These are phyloP conservation scores for Dipodascopsis uninucleata DNA, from an alignment of 805 yeast species.

Conservation along the genomic window DNA sequence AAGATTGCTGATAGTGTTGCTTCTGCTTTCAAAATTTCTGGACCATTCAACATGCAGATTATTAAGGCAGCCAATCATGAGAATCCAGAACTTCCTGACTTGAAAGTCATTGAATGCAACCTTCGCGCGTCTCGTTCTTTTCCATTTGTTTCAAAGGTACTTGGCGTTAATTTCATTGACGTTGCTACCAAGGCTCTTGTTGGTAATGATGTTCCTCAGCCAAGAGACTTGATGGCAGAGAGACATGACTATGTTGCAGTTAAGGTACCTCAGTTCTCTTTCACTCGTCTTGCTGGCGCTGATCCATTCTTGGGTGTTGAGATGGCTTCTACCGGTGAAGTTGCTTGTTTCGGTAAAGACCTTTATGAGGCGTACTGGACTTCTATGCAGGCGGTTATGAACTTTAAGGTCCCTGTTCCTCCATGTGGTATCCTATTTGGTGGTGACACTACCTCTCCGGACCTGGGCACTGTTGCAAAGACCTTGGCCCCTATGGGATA, in stretches of 20 bases:
- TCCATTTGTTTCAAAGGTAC: slow-evolving; percentile 97
- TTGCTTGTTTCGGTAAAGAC: slow-evolving; percentile 91
- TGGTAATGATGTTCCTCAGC: slow-evolving; percentile 64
- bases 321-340: slow-evolving; percentile 99
- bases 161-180: slow-evolving; percentile 91
- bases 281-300: slow-evolving; percentile 98
- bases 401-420: slow-evolving; percentile 89
- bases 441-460: slow-evolving; percentile 75
- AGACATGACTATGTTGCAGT: slow-evolving; percentile 84
- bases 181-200: slow-evolving; percentile 87
- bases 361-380: slow-evolving; percentile 95
- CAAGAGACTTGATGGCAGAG: slow-evolving; percentile 73
- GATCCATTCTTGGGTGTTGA: slow-evolving; percentile 99
- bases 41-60: slow-evolving; percentile 98
- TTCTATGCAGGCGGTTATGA: slow-evolving; percentile 93
- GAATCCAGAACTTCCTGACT: slow-evolving; percentile 54
- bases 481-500: slow-evolving; percentile 71
- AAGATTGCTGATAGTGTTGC: slow-evolving; percentile 93
- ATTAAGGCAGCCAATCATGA: slow-evolving; percentile 69
- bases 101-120: slow-evolving; percentile 98
- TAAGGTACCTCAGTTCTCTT: slow-evolving; percentile 97
- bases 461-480: slow-evolving; percentile 69
- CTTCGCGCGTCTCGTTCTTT: slow-evolving; percentile 97
- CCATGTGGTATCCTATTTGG: slow-evolving; percentile 89
- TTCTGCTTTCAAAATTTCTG: slow-evolving; percentile 88